These are phyloP conservation scores for Erucastrum elatum DNA, from an alignment of 345 rosid species.

Conservation along the genomic window DNA sequence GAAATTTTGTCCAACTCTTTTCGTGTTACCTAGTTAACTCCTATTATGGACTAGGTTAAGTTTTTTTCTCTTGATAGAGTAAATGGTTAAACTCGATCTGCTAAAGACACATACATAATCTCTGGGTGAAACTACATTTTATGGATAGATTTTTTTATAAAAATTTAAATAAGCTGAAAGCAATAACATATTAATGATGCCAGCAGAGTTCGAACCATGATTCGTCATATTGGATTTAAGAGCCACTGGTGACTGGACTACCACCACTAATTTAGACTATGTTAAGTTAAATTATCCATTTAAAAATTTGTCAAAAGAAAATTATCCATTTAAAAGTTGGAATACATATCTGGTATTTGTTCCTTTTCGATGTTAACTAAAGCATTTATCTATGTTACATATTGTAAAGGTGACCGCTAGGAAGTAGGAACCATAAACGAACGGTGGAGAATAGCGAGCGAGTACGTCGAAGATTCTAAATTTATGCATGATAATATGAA, in stretches of 20 bases:
- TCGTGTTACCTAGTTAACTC: neutral
- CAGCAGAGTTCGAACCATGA: too few relatives aligned
- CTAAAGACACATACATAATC: too few relatives aligned
- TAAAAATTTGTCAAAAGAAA: neutral
- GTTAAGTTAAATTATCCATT: too few relatives aligned
- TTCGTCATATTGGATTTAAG: neutral
- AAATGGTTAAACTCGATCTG: too few relatives aligned
- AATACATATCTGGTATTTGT: neutral
- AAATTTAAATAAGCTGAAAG: too few relatives aligned
- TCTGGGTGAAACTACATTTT: too few relatives aligned
- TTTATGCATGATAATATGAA: neutral
- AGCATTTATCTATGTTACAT: conserved; percentile 23
- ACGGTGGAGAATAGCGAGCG: conserved; percentile 30
- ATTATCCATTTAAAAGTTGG: neutral
- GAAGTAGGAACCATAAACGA: conserved; percentile 10
- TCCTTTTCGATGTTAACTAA: neutral
- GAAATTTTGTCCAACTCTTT: conserved; percentile 10
- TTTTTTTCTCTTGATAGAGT: neutral
- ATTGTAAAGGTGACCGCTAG: conserved; percentile 10
- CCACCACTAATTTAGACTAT: too few relatives aligned
- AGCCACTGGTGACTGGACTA: too few relatives aligned
- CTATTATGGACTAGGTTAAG: neutral
- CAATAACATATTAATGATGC: too few relatives aligned
- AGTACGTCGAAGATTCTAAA: conserved; percentile 23
- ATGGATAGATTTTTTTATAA: too few relatives aligned